Evolutionary conservation across 306 rosid genomes (phyloP), one percentile per base, ranked within the genome.

Genomic region (Sophora flavescens): DNA sequence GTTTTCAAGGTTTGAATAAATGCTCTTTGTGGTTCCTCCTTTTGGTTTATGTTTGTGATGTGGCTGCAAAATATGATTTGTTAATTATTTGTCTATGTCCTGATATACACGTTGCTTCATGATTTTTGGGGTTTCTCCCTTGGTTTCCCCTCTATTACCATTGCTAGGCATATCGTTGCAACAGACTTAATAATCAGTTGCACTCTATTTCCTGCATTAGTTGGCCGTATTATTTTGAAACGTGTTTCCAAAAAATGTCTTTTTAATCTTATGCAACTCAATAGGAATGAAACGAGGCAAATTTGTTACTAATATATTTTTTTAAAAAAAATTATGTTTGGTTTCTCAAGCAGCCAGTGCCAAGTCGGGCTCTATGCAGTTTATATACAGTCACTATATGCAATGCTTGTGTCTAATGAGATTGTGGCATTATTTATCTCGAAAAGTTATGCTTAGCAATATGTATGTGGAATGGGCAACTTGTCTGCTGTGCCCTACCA

Each of bases 1-100:
- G 96, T 93, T 68, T 93, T 93, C 68, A 89, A 93, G 98, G 98
- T 90, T 52, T 16, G 63, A 65, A 10, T 50, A 11, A 63, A 30
- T 76, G 30, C 63, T 81, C 30, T 48, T 28, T 30, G 18, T 60
- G 75, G 17, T 62, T 54, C 33, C 39, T 68, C 17, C 48, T 53
- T 63, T 56, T 57, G 3, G 50, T 62, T 74, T 78, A 15, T 63
- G 70, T 51, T 45, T 69, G 45, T 53, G 9, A 10, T 35, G 6
- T 53, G 54, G 39, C 78, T 62, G 18, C 26, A 47, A 65, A 54
- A 53, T 50, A 10, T 73, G 54, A 70, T 28, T 14, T 28, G 72
- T 42, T 50, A 39, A 52, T 51, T 30, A 12, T 72, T 16, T 36
- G 36, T 77, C n/a, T 17, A 14, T 73, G 42, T n/a, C 32, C 36